Conservation (phyloP, 164 flowering plant species). For the Akebia trifoliata region DNA sequence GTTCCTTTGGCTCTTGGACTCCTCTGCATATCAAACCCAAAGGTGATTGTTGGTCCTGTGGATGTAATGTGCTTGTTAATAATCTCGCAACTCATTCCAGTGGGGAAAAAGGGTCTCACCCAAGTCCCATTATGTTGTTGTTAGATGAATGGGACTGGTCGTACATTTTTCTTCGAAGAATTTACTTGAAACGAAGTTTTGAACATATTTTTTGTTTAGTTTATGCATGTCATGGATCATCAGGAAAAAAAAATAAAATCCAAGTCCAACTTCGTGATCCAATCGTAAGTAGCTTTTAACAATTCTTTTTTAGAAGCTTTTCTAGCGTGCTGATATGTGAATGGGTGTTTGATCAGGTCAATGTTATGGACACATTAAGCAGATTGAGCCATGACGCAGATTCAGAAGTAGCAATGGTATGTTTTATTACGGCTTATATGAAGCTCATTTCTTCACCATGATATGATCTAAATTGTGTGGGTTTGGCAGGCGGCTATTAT, state of each 20-base stretch:
- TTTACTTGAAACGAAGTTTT: too few relatives aligned
- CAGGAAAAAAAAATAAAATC: too few relatives aligned
- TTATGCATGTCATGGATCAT: too few relatives aligned
- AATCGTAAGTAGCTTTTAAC: too few relatives aligned
- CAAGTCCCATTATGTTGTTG: neutral
- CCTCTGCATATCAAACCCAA: conserved; percentile 94
- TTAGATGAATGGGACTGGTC: too few relatives aligned
- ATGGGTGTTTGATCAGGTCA: conserved; percentile 45
- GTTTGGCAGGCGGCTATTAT: conserved; percentile 80
- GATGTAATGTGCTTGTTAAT: neutral
- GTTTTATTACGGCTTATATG: neutral
- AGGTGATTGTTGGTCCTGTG: conserved; percentile 44
- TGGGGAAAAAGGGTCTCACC: neutral
- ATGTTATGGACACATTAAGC: conserved; percentile 96
- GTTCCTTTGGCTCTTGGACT: conserved; percentile 96
- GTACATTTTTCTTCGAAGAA: too few relatives aligned
- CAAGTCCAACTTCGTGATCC: too few relatives aligned
- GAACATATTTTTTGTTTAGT: too few relatives aligned
- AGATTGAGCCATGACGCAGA: conserved; percentile 97
- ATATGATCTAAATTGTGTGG: neutral
- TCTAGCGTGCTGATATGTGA: neutral
- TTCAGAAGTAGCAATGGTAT: conserved; percentile 95
- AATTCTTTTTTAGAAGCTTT: neutral
- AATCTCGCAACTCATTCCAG: neutral
- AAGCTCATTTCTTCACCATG: neutral